phyloP scores from a whole-genome alignment of 2,329 filamentous ascomycete species.

The Helotiales sp. region DNA sequence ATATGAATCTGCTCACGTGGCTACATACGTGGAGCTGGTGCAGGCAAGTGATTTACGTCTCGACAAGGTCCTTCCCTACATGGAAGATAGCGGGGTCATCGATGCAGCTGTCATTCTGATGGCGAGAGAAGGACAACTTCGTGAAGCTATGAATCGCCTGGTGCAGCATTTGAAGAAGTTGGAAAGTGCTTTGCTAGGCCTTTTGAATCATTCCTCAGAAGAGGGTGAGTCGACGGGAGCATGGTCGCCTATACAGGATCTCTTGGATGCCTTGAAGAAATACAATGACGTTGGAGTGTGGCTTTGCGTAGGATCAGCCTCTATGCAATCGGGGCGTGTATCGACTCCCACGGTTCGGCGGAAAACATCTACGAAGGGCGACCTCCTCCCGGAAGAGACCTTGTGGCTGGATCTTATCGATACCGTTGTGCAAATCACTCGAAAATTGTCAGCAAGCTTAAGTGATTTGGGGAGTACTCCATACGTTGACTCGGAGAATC shows the following conservation, averaged over 20 bases:
- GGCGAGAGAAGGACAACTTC: slow-evolving; percentile 81
- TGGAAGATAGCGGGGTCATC: slow-evolving; percentile 87
- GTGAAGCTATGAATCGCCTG: slow-evolving; percentile 80
- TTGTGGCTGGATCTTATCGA: slow-evolving; percentile 65
- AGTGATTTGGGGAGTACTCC: slow-evolving; percentile 35
- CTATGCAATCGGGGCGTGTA: slow-evolving; percentile 44
- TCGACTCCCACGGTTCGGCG: slow-evolving; percentile 50
- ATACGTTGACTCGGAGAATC: slow-evolving; percentile 55
- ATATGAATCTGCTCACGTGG: slow-evolving; percentile 79
- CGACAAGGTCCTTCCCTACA: slow-evolving; percentile 77
- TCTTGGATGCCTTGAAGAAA: slow-evolving; percentile 79
- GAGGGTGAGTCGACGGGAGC: slow-evolving; percentile 54
- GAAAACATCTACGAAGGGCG: slow-evolving; percentile 41
- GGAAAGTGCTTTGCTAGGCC: slow-evolving; percentile 73
- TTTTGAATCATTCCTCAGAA: slow-evolving; percentile 63
- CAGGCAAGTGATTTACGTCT: slow-evolving; percentile 78
- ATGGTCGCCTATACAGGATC: slow-evolving; percentile 68
- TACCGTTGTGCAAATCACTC: slow-evolving; percentile 61
- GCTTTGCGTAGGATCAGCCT: slow-evolving; percentile 87
- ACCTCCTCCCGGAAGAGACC: slow-evolving; percentile 53
- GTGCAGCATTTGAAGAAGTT: slow-evolving; percentile 78
- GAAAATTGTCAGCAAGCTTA: slow-evolving; percentile 59
- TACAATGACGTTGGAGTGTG: slow-evolving; percentile 93
- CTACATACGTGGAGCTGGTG: slow-evolving; percentile 76
- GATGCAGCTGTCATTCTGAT: slow-evolving; percentile 92